Evolutionary conservation across 208 protist genomes (phyloP).

Genomic region (Trypanosoma platydactyli): DNA sequence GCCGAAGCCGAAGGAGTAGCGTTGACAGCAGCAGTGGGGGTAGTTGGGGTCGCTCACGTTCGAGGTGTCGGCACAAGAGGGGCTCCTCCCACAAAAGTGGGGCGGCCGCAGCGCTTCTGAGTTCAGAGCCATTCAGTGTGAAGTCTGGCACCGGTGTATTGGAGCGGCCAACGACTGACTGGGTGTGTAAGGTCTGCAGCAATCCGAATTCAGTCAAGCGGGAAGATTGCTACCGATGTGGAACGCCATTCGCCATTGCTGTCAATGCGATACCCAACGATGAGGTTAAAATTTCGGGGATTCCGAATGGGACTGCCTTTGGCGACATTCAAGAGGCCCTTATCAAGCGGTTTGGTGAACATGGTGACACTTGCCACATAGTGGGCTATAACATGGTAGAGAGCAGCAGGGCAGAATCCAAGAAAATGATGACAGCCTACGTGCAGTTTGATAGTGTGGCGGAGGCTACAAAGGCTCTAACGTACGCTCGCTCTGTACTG

Average conservation of each 20-base stretch:
- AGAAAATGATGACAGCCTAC: conserved; percentile 18
- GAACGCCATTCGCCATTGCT: conserved; percentile 40
- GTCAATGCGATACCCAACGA: conserved; percentile 37
- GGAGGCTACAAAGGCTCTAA: conserved; percentile 55
- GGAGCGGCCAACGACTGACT: conserved; percentile 45
- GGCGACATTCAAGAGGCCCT: conserved; percentile 32
- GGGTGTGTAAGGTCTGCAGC: conserved; percentile 85
- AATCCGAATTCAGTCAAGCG: conserved; percentile 78
- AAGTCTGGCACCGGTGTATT: conserved; percentile 4
- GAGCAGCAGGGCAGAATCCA: conserved; percentile 10
- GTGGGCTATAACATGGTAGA: conserved; percentile 5
- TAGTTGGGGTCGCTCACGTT: conserved; percentile 4
- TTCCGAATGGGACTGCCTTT: conserved; percentile 25
- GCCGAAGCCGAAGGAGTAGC: conserved; percentile 2
- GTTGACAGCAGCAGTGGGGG: neutral
- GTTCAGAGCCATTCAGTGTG: conserved; percentile 20
- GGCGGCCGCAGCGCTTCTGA: conserved; percentile 4
- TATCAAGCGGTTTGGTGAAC: conserved; percentile 11
- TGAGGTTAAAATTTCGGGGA: conserved; percentile 44
- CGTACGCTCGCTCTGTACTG: conserved; percentile 47
- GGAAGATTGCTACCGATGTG: conserved; percentile 69
- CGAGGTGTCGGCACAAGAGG: conserved; percentile 4
- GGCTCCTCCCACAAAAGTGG: neutral
- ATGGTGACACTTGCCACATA: conserved; percentile 21
- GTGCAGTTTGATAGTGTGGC: conserved; percentile 43